Evolutionary conservation across 163 green algal genomes (phyloP).

Genomic region (Trebouxia gelatinosa): DNA sequence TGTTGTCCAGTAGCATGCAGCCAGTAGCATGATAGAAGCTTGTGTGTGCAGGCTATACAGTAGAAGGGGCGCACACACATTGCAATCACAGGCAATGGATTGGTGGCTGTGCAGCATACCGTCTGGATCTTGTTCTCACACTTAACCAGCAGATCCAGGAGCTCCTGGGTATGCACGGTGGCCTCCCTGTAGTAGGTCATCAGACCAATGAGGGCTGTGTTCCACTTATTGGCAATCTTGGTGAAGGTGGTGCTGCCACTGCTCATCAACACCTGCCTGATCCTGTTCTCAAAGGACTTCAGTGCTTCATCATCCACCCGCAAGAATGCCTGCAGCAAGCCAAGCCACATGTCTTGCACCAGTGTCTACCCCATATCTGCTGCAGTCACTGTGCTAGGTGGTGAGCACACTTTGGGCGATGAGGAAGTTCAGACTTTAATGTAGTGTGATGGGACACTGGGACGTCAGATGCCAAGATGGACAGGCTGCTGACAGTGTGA

Average conservation of each 20-base stretch:
- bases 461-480: no score
- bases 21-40: no score
- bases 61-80: no score
- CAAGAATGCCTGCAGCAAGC: slow-evolving; percentile 95
- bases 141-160: slow-evolving; percentile 99
- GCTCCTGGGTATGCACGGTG: slow-evolving; percentile 97
- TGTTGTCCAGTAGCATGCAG: no score
- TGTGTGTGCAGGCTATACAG: no score
- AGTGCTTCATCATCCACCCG: slow-evolving; percentile 97
- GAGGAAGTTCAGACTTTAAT: no score
- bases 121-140: slow-evolving; percentile 99
- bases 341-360: no score
- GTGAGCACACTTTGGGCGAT: no score
- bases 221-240: slow-evolving; percentile 99
- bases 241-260: slow-evolving; percentile 98
- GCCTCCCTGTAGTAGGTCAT: slow-evolving; percentile 99
- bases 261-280: slow-evolving; percentile 98
- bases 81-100: no score
- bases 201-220: slow-evolving; percentile 92
- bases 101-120: slow-evolving; percentile 25
- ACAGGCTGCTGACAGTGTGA: no score
- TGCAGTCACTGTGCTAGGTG: no score
- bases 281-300: slow-evolving; percentile 98
- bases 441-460: no score
- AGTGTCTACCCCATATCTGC: background rate